Base-by-base conservation (phyloP, 306 rosid species). In the Cucumis melo region DNA sequence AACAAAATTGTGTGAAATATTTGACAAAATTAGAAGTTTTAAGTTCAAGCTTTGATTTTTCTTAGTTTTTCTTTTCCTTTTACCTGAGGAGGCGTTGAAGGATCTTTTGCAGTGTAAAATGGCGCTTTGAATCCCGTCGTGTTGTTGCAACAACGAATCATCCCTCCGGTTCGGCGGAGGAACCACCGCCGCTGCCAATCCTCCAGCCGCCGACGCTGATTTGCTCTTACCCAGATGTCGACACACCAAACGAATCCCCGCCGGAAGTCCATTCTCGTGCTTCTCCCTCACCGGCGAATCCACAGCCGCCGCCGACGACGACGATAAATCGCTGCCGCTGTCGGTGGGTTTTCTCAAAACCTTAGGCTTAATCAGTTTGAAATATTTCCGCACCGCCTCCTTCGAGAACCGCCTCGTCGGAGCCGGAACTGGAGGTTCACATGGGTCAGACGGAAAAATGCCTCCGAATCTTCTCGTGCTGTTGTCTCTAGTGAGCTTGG, bases 71-170 rank as follows among this genome's bases (percentile, higher is more conserved):
- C 32, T n/a, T n/a, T n/a, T n/a, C n/a, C n/a, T 27, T 27, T 27
- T 51, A 87, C 96, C 99, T 89, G 89, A 83, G 5, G 91, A 81
- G 9, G 80, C 83, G 67, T 88, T 89, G 60, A 88, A 84, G 5
- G 99, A 94, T 59, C 85, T 87, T 84, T 94, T 94, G 89, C 99
- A 94, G 74, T 94, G 97, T 21, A 94, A 86, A 72, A 94, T 94
- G 79, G 99, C 97, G 57, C 99, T 85, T 77, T 94, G 93, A 17
- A 94, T 94, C 23, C 95, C 99, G 80, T 92, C 97, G 48, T 90
- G 77, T 10, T 92, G 97, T 71, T 78, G 85, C 78, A 75, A 62
- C 74, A 92, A 78, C 56, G 99, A 86, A 63, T 92, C 97, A 53
- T 92, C 89, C 75, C 87, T 87, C 82, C 85, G 86, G 19, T 79